phyloP scores from a whole-genome alignment of 1,284 basidiomycete genomes.

The Ustilago shanxiensis region DNA sequence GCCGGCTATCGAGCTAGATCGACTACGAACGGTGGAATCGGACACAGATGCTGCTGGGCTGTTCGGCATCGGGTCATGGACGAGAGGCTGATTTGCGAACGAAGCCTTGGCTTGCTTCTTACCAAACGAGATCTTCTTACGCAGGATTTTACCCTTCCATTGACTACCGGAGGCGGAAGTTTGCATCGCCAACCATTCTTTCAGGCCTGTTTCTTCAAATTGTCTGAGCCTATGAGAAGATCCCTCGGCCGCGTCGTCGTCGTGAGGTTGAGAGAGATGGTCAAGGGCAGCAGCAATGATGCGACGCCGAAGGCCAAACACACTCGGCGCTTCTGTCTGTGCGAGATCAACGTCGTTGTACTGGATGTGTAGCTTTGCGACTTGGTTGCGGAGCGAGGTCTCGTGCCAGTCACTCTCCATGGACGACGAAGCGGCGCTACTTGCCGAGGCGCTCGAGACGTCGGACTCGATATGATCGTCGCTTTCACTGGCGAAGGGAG shows the following conservation, averaged over 20 bases:
- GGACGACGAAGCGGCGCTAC: constrained; percentile 28
- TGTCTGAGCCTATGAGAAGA: not conserved
- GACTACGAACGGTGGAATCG: not conserved
- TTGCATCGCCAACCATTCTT: constrained; percentile 22
- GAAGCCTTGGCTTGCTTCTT: constrained; percentile 23
- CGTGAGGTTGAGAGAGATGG: constrained; percentile 6
- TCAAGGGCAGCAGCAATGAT: constrained; percentile 46
- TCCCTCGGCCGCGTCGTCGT: not conserved
- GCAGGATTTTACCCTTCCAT: constrained; percentile 38
- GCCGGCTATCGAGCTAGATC: constrained; percentile 12
- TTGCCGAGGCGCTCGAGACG: constrained; percentile 35
- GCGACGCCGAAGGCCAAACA: constrained; percentile 42
- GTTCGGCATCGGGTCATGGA: constrained; percentile 33
- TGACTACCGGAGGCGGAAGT: constrained; percentile 11
- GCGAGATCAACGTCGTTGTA: constrained; percentile 29
- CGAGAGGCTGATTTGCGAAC: not conserved
- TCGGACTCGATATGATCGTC: constrained; percentile 39
- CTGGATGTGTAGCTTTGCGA: constrained; percentile 35
- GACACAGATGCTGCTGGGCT: not conserved
- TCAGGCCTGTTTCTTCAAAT: constrained; percentile 21
- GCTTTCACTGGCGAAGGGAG: constrained; percentile 4
- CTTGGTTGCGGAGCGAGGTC: constrained; percentile 37
- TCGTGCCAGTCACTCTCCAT: constrained; percentile 46
- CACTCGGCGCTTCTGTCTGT: constrained; percentile 40
- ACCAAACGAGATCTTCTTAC: constrained; percentile 44